Evolutionary conservation across 129 eudicot species (phyloP).

Genomic region (Sambucus nigra): DNA sequence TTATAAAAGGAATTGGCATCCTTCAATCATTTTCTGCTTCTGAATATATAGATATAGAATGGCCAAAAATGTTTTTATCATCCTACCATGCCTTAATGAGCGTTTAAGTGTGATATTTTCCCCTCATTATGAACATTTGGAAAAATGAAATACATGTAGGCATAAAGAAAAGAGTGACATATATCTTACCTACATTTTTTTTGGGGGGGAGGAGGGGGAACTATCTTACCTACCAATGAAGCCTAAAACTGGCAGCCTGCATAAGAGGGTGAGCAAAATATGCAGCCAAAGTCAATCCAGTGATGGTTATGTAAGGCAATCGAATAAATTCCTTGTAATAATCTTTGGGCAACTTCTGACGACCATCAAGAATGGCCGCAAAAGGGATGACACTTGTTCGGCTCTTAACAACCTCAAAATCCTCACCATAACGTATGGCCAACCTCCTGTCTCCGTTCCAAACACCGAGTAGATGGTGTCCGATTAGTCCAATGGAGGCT

Average conservation of each 20-base stretch:
- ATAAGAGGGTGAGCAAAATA: constrained; percentile 95
- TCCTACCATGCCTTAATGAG: too few relatives aligned
- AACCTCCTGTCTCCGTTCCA: constrained; percentile 95
- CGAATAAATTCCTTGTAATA: constrained; percentile 80
- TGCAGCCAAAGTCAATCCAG: constrained; percentile 74
- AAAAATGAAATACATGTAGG: too few relatives aligned
- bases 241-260: constrained; percentile 90
- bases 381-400: constrained; percentile 88
- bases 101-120: too few relatives aligned
- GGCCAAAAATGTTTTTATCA: too few relatives aligned
- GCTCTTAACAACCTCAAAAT: constrained; percentile 63
- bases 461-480: constrained; percentile 91
- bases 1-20: too few relatives aligned
- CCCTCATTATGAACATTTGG: too few relatives aligned
- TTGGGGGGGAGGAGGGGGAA: too few relatives aligned
- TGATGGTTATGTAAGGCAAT: constrained; percentile 75
- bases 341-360: constrained; percentile 78
- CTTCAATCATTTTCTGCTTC: too few relatives aligned
- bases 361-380: constrained; percentile 91
- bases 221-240: constrained; percentile 75
- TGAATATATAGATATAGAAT: too few relatives aligned
- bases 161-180: too few relatives aligned
- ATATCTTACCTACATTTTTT: too few relatives aligned
- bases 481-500: constrained; percentile 84
- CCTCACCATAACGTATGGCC: constrained; percentile 65